Conservation (phyloP, 2,329 filamentous ascomycete genomes). For the Xylariaceae sp. region DNA sequence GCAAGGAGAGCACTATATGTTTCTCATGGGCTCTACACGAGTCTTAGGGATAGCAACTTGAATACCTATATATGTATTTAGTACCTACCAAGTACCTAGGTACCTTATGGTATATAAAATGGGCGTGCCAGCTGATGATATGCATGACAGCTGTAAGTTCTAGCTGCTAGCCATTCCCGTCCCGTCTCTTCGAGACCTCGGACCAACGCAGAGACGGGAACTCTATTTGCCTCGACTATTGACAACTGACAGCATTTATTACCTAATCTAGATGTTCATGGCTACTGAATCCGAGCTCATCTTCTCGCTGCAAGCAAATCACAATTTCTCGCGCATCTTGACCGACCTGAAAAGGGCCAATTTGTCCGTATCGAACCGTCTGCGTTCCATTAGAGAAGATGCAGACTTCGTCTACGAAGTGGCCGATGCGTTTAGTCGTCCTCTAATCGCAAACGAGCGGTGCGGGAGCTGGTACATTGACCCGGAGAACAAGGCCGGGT, state of each 20-base stretch:
- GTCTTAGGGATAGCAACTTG: no score
- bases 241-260: background rate
- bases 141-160: conserved; percentile 9
- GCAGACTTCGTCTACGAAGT: conserved; percentile 74
- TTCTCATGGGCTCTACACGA: no score
- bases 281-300: conserved; percentile 51
- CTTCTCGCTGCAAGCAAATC: conserved; percentile 60
- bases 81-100: no score
- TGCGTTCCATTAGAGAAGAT: conserved; percentile 79
- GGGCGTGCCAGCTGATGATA: background rate
- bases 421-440: conserved; percentile 62
- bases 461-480: conserved; percentile 96
- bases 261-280: conserved; percentile 24
- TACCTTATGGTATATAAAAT: no score
- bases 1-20: no score
- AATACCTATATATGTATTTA: no score
- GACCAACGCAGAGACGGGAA: background rate
- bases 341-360: conserved; percentile 77
- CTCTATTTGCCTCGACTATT: background rate
- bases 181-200: background rate
- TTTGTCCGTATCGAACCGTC: conserved; percentile 80
- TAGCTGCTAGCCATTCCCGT: background rate
- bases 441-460: conserved; percentile 89
- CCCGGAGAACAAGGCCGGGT: conserved; percentile 68
- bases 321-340: conserved; percentile 73